phyloP scores from a whole-genome alignment of 176 grass and related monocot species.

The Eleusine indica region DNA sequence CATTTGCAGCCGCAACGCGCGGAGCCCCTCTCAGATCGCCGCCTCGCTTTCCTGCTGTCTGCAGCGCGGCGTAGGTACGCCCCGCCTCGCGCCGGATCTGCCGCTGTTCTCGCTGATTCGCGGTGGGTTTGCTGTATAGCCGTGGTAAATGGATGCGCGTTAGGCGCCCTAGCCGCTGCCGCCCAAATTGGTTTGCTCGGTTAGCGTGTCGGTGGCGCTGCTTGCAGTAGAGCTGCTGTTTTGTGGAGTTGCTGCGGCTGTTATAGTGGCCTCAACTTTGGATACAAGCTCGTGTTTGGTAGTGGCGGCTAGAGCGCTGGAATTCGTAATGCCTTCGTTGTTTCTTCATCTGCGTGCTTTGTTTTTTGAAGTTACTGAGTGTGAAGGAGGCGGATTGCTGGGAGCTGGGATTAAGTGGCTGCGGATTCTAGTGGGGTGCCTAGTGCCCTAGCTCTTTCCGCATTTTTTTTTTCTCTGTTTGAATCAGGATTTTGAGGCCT shows the following conservation, averaged over 20 bases:
- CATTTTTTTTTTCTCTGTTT: slow-evolving; percentile 28
- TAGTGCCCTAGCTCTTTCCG: not conserved
- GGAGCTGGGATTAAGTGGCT: not conserved
- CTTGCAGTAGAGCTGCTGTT: not conserved
- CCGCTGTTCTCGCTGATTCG: slow-evolving; percentile 30
- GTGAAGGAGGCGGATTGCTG: slow-evolving; percentile 5
- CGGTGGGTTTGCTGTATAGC: not conserved
- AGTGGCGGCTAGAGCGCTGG: not conserved
- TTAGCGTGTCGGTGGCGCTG: slow-evolving; percentile 36
- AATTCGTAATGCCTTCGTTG: slow-evolving; percentile 1
- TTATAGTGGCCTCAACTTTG: slow-evolving; percentile 26
- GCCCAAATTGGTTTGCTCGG: slow-evolving; percentile 18
- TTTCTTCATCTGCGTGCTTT: slow-evolving; percentile 31
- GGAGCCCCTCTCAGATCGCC: slow-evolving; percentile 39
- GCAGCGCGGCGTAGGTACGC: slow-evolving; percentile 39
- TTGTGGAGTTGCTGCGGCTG: not conserved
- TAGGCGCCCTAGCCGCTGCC: not conserved
- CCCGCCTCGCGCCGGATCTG: slow-evolving; percentile 38
- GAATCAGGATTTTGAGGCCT: not conserved
- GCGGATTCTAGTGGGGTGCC: slow-evolving; percentile 26
- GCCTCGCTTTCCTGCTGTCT: slow-evolving; percentile 8
- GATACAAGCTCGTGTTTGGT: slow-evolving; percentile 25
- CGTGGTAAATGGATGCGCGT: slow-evolving; percentile 15
- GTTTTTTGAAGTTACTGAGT: slow-evolving; percentile 7
- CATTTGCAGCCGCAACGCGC: not conserved